A percentile compares a stretch with the other conserved stretches of the same genome.
Evolutionary conservation across 2,329 filamentous ascomycete species (phyloP).

Genomic region (Neopestalotiopsis sp.): DNA sequence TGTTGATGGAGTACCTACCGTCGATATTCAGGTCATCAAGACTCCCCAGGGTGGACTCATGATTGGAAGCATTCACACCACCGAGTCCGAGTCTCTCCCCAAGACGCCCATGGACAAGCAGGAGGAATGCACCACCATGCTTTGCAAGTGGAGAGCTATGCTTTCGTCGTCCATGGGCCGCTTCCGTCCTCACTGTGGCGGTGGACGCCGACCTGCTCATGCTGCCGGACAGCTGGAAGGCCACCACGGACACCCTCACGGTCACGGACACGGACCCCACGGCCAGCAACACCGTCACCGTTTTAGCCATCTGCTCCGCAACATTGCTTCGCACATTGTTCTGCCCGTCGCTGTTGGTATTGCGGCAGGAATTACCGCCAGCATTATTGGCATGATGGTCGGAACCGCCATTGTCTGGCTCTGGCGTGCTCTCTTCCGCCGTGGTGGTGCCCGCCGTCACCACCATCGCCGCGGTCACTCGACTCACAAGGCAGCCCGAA

Average conservation of each 20-base stretch:
- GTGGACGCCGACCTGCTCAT: slow-evolving; percentile 30
- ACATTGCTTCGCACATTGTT: slow-evolving; percentile 66
- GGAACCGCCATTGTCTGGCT: slow-evolving; percentile 66
- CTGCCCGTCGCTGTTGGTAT: slow-evolving; percentile 74
- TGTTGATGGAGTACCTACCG: slow-evolving; percentile 57
- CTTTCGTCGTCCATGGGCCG: slow-evolving; percentile 49
- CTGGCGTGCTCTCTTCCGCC: slow-evolving; percentile 59
- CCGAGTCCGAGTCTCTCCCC: slow-evolving; percentile 32
- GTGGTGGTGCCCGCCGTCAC: slow-evolving; percentile 36
- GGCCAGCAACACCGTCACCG: slow-evolving; percentile 35
- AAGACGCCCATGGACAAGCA: slow-evolving; percentile 36
- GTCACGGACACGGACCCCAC: slow-evolving; percentile 20
- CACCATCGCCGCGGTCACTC: slow-evolving; percentile 38
- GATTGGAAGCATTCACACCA: slow-evolving; percentile 54
- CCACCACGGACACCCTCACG: slow-evolving; percentile 26
- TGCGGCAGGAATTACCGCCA: slow-evolving; percentile 70
- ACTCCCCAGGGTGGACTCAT: slow-evolving; percentile 59
- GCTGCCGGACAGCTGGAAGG: slow-evolving; percentile 31
- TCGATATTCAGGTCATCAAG: slow-evolving; percentile 68
- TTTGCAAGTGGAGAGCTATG: slow-evolving; percentile 61
- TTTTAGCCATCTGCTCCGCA: slow-evolving; percentile 56
- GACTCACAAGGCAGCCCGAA: slow-evolving; percentile 39
- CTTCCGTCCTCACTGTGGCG: slow-evolving; percentile 48
- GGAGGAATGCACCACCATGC: slow-evolving; percentile 42
- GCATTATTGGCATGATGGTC: slow-evolving; percentile 70